Evolutionary conservation across 495 filamentous ascomycete genomes (phyloP), one percentile per base, ranked within the genome.

Genomic region (Cercophora newfieldiana): DNA sequence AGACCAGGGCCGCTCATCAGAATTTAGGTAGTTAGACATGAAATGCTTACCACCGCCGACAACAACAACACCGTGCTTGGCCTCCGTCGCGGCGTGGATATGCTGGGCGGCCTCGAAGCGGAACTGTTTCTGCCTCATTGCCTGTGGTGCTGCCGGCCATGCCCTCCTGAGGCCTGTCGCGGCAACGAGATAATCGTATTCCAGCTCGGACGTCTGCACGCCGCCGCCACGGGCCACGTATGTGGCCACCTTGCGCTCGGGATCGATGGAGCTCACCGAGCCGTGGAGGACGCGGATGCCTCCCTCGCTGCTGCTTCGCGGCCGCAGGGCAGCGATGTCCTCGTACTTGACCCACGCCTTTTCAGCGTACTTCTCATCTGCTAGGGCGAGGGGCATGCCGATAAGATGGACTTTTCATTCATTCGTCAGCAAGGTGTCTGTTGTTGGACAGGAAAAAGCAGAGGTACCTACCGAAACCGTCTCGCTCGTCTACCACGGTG

Each of bases 121-220:
- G 64, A 85, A 91, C 14, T 86, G 77, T 57, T 83, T 80, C 60
- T 80, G 78, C 4, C 69, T 78, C 44, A 84, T 62, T 3, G 84
- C 80, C 72, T 84, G 84, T 1, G 89, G 89, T 7, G 89, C 87
- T 0, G 85, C 85, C 1, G 89, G 89, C 78, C 84, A 90, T 3
- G 75, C 82, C 19, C 89, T 78, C 53, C 85, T 78, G 37, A 91
- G 72, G 3, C 89, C 89, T 0, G 88, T 83, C 5, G 82, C 81
- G 3, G 84, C 85, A 49, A 91, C 79, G 14, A 91, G 76, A 71
- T 85, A 91, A 72, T 91, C 89, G 73, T 92, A 92, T 57, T 83
- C 72, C 18, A 76, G 19, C 18, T 75, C 68, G 6, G 58, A 28
- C n/a, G 51, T 49, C 49, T 79, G 71, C 4, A 69, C 61, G 28